phyloP scores from a whole-genome alignment of 73 alveolate species.

The Paramecium sonneborni region DNA sequence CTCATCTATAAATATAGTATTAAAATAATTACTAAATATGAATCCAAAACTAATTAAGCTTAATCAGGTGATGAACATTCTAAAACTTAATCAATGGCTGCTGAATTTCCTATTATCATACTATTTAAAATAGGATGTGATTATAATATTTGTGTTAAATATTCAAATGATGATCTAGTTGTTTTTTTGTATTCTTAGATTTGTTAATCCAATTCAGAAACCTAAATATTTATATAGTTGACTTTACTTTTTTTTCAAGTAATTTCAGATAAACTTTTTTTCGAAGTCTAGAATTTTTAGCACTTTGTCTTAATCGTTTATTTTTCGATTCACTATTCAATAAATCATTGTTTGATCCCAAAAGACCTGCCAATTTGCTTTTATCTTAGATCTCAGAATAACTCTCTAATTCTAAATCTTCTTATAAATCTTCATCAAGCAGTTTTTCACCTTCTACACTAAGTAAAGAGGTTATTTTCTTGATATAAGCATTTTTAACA shows the following conservation, averaged over 20 bases:
- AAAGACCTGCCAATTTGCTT: conserved; percentile 33
- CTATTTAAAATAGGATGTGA: conserved; percentile 41
- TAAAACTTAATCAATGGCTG: conserved; percentile 17
- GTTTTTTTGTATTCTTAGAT: conserved; percentile 2
- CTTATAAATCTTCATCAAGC: conserved; percentile 28
- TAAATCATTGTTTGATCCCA: conserved; percentile 38
- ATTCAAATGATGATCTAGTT: conserved; percentile 36
- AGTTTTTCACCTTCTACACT: conserved; percentile 52
- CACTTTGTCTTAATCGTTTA: conserved; percentile 63
- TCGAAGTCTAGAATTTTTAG: conserved; percentile 71
- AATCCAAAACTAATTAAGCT: conserved; percentile 17
- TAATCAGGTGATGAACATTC: neutral
- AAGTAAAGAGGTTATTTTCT: conserved; percentile 53
- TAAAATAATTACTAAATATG: neutral
- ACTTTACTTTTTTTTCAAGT: conserved; percentile 62
- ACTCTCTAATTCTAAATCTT: neutral
- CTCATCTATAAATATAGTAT: neutral
- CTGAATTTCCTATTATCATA: conserved; percentile 46
- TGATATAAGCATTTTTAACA: conserved; percentile 67
- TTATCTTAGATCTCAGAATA: neutral
- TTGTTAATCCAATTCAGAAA: conserved; percentile 53
- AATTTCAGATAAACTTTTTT: conserved; percentile 66
- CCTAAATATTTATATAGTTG: neutral
- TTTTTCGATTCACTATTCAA: conserved; percentile 5
- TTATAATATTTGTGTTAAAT: neutral